Percentiles rank a stretch among this genome's conserved stretches.
Conservation (phyloP, 140 eudicot genomes). For the Senecio squalidus region DNA sequence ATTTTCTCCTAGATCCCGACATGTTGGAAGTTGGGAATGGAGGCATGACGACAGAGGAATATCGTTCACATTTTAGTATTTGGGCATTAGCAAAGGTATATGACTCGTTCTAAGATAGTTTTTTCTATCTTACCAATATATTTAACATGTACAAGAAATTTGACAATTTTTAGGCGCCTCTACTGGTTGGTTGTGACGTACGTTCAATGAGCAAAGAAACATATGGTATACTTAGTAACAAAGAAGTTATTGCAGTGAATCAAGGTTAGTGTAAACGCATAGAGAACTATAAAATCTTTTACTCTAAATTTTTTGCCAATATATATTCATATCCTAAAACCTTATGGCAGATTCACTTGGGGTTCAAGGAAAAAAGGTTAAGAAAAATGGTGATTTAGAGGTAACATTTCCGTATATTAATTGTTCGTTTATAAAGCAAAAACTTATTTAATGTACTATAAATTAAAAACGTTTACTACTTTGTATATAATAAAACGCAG, state of each 20-base stretch:
- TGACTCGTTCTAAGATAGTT: not conserved
- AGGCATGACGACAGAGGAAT: constrained; percentile 72
- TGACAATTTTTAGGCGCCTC: constrained; percentile 52
- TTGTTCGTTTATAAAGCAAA: too few relatives aligned
- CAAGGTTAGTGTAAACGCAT: constrained; percentile 47
- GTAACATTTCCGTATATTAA: too few relatives aligned
- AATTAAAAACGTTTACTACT: constrained; percentile 19
- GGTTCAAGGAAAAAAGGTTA: constrained; percentile 72
- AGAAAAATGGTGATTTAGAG: too few relatives aligned
- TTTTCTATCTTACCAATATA: not conserved
- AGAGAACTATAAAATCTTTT: not conserved
- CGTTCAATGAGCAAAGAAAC: constrained; percentile 55
- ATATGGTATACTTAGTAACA: constrained; percentile 38
- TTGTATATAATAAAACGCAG: constrained; percentile 34
- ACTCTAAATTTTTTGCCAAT: not conserved
- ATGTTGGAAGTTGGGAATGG: constrained; percentile 96
- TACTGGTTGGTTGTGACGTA: constrained; percentile 71
- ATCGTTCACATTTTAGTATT: constrained; percentile 90
- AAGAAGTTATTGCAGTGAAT: constrained; percentile 76
- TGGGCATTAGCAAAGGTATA: constrained; percentile 87
- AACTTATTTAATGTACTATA: too few relatives aligned
- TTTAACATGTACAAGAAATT: not conserved
- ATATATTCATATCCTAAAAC: not conserved
- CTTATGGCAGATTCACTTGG: constrained; percentile 53
- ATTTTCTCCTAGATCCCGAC: constrained; percentile 61